Base-by-base conservation (phyloP, 352 stramenopile species). In the Chrysophaeum taylorii region DNA sequence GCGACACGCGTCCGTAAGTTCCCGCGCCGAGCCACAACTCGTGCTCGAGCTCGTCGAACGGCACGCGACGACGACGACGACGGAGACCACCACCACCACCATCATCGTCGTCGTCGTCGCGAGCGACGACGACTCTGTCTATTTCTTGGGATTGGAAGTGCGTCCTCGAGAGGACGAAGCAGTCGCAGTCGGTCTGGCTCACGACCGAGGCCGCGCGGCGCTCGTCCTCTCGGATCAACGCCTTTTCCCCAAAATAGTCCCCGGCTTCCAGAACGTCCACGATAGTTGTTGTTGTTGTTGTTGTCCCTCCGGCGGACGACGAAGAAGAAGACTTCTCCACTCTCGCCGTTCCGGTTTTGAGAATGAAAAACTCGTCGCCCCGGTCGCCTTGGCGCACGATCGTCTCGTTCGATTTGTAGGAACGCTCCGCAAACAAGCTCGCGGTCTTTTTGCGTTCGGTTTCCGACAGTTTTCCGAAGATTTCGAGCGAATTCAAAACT, bases 191-290 rank as follows among this genome's bases (percentile, higher is more conserved):
- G 25, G 78, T 87, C 62, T 84, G 76, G 0, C 85, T 90, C 38
- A 92, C 95, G 41, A 94, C 87, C 42, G 91, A 95, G 16, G 88
- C 87, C 0, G 87, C 91, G 36, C 89, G 81, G 31, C 89, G 87
- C 2, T 89, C 87, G 57, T 96, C 86, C 45, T 90, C 91, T n/a
- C n/a, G n/a, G 74, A 96, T 89, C 29, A 97, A 79, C 23, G 90
- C 87, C 78, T 92, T 94, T 53, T 97, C 90, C 9, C 91, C 91
- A 82, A 97, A 97, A 81, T 96, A 96, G 71, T 94, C 90, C 35
- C 88, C 91, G 45, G 89, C 89, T 50, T 83, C 81, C 18, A 97
- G 82, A 67, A 91, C 86, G 79, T 94, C 96, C 73, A 97, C 83
- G 64, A 84, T 37, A 2, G 50, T 38, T 31, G 23, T 14, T 9